Base-by-base conservation (phyloP, 352 stramenopile genomes). In the Phytophthora podocarpi region DNA sequence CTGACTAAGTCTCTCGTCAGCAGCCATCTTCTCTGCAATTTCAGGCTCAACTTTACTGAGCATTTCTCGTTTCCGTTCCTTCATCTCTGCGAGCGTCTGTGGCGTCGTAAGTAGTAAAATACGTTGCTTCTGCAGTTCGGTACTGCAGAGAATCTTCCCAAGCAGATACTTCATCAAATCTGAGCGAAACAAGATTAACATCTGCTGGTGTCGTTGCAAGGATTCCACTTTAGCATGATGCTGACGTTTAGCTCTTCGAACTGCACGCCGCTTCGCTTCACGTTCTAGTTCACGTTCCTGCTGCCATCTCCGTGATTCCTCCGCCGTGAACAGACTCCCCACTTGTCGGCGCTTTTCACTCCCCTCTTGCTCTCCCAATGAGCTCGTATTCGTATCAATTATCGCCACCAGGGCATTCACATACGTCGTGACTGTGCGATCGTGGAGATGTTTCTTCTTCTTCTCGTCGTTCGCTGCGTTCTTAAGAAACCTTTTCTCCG, bases 21-120 rank as follows among this genome's bases (percentile, higher is more conserved):
- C 45, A 15, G 63, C 64, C 21, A 74, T 71, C 10, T 84, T 76
- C 54, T 91, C 78, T 1, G 74, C 55, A 11, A 89, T 58, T 46
- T 86, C 80, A 4, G 82, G 82, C 53, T 91, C 80, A 9, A 84
- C 20, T 36, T 59, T 55, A 7, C 31, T 49, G 2, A 50, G 57
- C 26, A 52, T 59, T 13, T 78, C 51, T 31, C 45, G 65, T 9
- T 64, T 72, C 10, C 65, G 48, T 24, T 60, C 28, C 15, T 80
- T 58, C 61, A 76, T 59, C 15, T 91, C 70, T 5, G 72, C 71
- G 5, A 76, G 39, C 20, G 78, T 68, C 40, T 89, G 78, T 0
- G 76, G 78, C 1, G 78, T 76, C 2, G 76, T 77, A 13, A 90
- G 59, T 1, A 90, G 35, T 55, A 91, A 32, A 36, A 90, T 88